Evolutionary conservation across 768 basidiomycete genomes (phyloP).

Genomic region (Amanita subjunquillea): DNA sequence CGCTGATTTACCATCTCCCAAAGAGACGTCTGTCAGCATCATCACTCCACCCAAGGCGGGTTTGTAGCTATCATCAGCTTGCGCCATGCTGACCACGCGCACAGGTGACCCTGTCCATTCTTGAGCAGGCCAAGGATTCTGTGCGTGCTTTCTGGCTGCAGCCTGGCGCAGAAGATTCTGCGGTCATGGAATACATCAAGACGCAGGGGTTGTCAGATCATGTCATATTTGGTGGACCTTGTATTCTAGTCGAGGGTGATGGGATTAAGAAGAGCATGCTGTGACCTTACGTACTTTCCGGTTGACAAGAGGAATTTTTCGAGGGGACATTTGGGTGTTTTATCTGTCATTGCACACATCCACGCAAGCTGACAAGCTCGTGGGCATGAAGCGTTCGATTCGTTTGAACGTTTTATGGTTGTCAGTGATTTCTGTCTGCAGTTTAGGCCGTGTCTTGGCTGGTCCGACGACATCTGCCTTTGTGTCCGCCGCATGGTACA

Average conservation of each 20-base stretch:
- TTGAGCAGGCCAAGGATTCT: conserved; percentile 59
- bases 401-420: neutral
- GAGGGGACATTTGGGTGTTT: neutral
- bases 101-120: conserved; percentile 60
- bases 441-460: neutral
- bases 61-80: neutral
- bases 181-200: conserved; percentile 54
- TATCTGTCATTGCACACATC: neutral
- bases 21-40: conserved; percentile 65
- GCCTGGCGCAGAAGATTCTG: conserved; percentile 71
- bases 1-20: conserved; percentile 45
- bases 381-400: neutral
- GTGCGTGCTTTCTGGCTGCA: conserved; percentile 84
- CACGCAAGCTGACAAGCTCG: neutral
- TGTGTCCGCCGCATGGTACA: conserved; percentile 35
- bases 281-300: neutral
- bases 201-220: conserved; percentile 51
- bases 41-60: conserved; percentile 65
- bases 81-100: neutral
- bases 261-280: conserved; percentile 27
- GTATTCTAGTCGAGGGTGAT: conserved; percentile 74
- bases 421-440: neutral
- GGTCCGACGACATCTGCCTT: conserved; percentile 7
- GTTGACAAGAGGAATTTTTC: too few species aligned
- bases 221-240: conserved; percentile 78